Base-by-base conservation (phyloP, 148 eudicot species). In the Nepenthes mirabilis region DNA sequence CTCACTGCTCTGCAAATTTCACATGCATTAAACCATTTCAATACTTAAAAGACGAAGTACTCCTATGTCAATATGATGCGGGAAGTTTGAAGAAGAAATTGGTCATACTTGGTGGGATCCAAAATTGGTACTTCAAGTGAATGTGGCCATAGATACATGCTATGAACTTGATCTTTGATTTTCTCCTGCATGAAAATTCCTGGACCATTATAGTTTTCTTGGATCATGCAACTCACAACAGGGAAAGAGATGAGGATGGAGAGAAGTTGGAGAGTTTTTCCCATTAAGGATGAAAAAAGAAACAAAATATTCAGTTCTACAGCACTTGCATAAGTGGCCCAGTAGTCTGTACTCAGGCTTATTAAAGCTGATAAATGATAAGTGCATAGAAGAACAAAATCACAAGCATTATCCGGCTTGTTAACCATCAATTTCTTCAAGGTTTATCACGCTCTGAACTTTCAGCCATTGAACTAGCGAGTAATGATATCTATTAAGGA, bases 111-210 rank as follows among this genome's bases (percentile, higher is more conserved):
- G 33, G 82, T 58, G 57, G 87, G 91, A 75, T 90, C 97, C 69
- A 90, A 58, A 67, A 90, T 72, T 62, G 81, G 82, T 61, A 90
- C 89, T 79, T 87, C 95, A 36, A 90, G 85, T 52, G 87, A 80
- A 60, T 77, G 88, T 34, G 97, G 97, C 97, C 97, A 90, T 8
- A 90, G 78, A 84, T 90, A 87, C 97, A 90, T 73, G 78, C 78
- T 87, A 49, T 88, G 91, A 64, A 87, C 95, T 77, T 87, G 95
- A 55, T 80, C 89, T 74, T 90, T 90, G 57, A 90, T 84, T 43
- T 52, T 68, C 67, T 90, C 97, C 97, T 90, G 84, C 58, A 74
- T 50, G 57, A 56, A 10, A 32, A 10, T 14, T 32, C 36, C 1
- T 4, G 14, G 13, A 55, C 2, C 32, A 33, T 34, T 55, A 55